Conservation (phyloP, 2,329 filamentous ascomycete species). For the Fusarium verrucosum region DNA sequence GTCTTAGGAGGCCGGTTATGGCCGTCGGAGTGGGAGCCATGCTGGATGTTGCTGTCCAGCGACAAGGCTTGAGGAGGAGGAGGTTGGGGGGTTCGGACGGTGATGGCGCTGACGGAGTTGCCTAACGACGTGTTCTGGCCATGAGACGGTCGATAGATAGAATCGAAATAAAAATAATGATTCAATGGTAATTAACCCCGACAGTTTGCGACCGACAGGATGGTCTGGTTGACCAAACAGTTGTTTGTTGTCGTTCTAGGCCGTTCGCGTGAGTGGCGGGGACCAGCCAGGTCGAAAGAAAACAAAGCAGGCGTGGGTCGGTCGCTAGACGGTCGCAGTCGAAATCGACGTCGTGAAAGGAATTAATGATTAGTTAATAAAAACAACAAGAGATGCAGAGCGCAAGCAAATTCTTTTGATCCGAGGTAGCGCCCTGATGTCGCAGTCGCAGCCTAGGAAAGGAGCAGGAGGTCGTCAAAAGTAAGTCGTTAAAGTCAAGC, state of each 20-base stretch:
- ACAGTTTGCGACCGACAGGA: conserved; percentile 10
- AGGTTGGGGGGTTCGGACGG: conserved; percentile 12
- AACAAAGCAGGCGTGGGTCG: conserved; percentile 40
- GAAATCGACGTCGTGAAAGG: conserved; percentile 24
- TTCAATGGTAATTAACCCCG: conserved; percentile 11
- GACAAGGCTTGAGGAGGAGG: conserved; percentile 14
- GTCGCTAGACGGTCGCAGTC: conserved; percentile 31
- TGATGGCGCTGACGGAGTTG: conserved; percentile 30
- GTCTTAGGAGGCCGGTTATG: conserved; percentile 63
- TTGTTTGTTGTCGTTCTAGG: conserved; percentile 32
- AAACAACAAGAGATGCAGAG: conserved; percentile 8
- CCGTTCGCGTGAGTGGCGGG: conserved; percentile 41
- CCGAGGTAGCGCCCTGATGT: not conserved
- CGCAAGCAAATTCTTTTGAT: not conserved
- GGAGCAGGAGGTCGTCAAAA: conserved; percentile 22
- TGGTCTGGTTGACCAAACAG: conserved; percentile 10
- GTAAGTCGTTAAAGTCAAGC: conserved; percentile 32
- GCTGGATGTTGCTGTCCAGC: conserved; percentile 41
- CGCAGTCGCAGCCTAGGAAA: conserved; percentile 9
- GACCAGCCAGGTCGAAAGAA: conserved; percentile 40
- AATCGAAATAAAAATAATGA: not conserved
- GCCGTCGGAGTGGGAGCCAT: conserved; percentile 65
- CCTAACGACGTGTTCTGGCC: conserved; percentile 43
- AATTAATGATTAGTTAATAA: conserved; percentile 41
- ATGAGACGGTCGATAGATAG: conserved; percentile 35